These are phyloP conservation scores for Lathyrus aphaca DNA, from an alignment of 306 rosid genomes.

Conservation along the genomic window DNA sequence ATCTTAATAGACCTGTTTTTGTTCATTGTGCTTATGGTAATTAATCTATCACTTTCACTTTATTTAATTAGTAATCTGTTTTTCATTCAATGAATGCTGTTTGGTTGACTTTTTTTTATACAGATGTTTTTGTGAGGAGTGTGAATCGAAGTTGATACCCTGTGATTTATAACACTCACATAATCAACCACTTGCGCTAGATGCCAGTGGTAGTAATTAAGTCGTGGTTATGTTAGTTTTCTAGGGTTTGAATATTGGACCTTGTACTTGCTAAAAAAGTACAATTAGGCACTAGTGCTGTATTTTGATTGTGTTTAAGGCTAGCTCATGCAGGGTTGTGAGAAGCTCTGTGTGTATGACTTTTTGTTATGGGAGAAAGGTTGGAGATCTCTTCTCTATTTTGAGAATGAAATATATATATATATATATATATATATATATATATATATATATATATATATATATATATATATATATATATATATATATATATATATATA, in stretches of 20 bases:
- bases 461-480: too few relatives aligned
- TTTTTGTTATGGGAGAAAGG: too few relatives aligned
- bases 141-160: not conserved
- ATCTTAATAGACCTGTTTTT: constrained; percentile 66
- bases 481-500: too few relatives aligned
- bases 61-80: not conserved
- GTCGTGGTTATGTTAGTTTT: not conserved
- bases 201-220: not conserved
- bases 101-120: not conserved
- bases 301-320: too few relatives aligned
- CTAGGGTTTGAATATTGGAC: not conserved
- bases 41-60: not conserved
- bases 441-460: too few relatives aligned
- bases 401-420: too few relatives aligned
- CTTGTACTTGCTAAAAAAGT: too few relatives aligned
- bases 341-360: too few relatives aligned
- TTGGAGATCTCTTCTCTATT: too few relatives aligned
- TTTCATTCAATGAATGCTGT: not conserved
- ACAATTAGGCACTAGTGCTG: too few relatives aligned
- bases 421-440: too few relatives aligned
- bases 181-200: not conserved
- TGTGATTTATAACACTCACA: not conserved
- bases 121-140: not conserved
- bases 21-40: constrained; percentile 92
- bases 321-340: too few relatives aligned